Base-by-base conservation (phyloP, 352 stramenopile species). In the Pythium periplocum region DNA sequence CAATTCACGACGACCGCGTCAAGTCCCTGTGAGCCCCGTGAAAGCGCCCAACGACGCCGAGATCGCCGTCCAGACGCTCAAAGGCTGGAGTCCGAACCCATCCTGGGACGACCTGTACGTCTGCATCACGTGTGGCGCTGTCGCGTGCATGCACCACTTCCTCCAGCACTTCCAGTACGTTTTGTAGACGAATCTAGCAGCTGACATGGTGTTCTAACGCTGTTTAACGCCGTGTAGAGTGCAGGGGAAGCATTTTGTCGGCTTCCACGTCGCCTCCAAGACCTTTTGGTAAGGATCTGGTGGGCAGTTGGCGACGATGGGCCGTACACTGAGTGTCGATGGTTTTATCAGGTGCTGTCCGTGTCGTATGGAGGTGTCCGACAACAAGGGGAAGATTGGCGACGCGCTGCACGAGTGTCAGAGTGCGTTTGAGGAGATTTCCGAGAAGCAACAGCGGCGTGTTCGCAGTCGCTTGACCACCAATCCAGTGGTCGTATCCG, bases 131-230 rank as follows among this genome's bases (percentile, higher is more conserved):
- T 89, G 78, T 50, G 78, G 67, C 44, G 82, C 82, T 55, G 60
- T 89, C 11, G 78, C 66, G 35, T 89, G 78, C 50, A 59, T 83
- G 17, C 67, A 71, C 37, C 78, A 89, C 61, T 80, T 82, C 48
- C 61, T 61, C 39, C 63, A 67, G 40, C 78, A 89, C 51, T 51
- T 79, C 11, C 64, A 79, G 66, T 79, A 68, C 41, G 55, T 55
- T 43, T 12, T 35, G 17, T 26, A 26, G 17, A 26, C 17, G 17
- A 26, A 26, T 26, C 17, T 26, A 26, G 17, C 17, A 26, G 17
- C 17, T 26, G 17, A 26, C 17, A 26, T 26, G 17, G 17, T 26
- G 17, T 26, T 26, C 17, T 26, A 26, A 26, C n/a, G 3, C 32
- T 26, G 43, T 46, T n/a, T 9, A 42, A 4, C 12, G 9, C 45